Evolutionary conservation across 495 filamentous ascomycete genomes (phyloP).

Genomic region (Aspergillus biplanus): DNA sequence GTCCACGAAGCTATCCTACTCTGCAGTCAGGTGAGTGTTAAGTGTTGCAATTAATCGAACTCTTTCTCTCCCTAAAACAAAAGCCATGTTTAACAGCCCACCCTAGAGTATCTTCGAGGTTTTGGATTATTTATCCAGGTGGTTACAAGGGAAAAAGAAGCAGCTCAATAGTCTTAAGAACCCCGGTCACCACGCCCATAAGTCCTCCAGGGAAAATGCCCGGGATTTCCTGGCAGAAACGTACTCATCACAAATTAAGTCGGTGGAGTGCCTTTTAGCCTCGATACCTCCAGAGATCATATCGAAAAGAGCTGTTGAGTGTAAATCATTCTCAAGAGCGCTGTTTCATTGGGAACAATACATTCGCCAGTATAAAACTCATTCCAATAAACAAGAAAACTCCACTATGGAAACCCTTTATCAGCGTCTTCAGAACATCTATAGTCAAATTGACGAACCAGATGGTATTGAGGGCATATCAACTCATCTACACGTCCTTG

Average conservation of each 20-base stretch:
- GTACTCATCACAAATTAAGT: slow-evolving; percentile 56
- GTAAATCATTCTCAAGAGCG: slow-evolving; percentile 88
- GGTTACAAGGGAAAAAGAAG: slow-evolving; percentile 83
- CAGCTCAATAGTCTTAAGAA: slow-evolving; percentile 44
- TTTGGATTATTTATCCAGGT: slow-evolving; percentile 87
- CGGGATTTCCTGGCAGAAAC: slow-evolving; percentile 45
- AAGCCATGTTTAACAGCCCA: slow-evolving; percentile 1
- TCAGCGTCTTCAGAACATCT: slow-evolving; percentile 85
- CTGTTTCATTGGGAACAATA: slow-evolving; percentile 94
- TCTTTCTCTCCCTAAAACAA: not conserved
- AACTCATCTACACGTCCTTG: slow-evolving; percentile 74
- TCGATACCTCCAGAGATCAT: slow-evolving; percentile 84
- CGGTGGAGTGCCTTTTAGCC: slow-evolving; percentile 64
- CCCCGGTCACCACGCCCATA: slow-evolving; percentile 40
- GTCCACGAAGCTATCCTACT: slow-evolving; percentile 72
- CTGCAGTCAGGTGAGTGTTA: slow-evolving; percentile 73
- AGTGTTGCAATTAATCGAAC: not conserved
- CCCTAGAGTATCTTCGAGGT: slow-evolving; percentile 82
- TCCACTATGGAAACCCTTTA: slow-evolving; percentile 62
- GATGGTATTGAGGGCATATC: slow-evolving; percentile 97
- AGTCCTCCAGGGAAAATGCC: slow-evolving; percentile 40
- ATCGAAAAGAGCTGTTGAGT: slow-evolving; percentile 83
- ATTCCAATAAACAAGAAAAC: slow-evolving; percentile 36
- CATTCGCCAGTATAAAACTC: slow-evolving; percentile 63
- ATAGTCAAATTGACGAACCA: slow-evolving; percentile 95